Evolutionary conservation across 2,329 filamentous ascomycete species (phyloP).

Genomic region (Huntiella decipiens): DNA sequence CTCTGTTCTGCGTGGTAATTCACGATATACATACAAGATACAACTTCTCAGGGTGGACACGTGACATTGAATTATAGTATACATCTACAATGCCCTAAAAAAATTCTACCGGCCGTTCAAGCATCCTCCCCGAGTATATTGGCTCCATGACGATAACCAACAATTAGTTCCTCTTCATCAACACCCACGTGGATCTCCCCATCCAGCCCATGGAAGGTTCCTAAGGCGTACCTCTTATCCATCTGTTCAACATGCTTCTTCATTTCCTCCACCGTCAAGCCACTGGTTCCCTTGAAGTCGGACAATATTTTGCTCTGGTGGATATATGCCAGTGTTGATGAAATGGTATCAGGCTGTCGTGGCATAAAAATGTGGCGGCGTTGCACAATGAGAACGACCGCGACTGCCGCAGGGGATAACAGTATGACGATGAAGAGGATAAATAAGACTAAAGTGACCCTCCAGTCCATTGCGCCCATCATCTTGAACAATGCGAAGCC

Average conservation of each 20-base stretch:
- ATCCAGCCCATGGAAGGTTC: constrained; percentile 59
- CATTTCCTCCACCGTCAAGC: constrained; percentile 42
- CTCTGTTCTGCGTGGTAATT: no score
- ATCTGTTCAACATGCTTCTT: constrained; percentile 35
- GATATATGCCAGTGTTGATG: constrained; percentile 56
- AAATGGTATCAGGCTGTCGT: constrained; percentile 61
- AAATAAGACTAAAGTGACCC: constrained; percentile 16
- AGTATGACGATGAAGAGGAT: constrained; percentile 43
- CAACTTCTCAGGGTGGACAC: no score
- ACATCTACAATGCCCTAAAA: no score
- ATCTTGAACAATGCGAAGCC: constrained; percentile 47
- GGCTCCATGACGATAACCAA: constrained; percentile 43
- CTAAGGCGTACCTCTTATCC: constrained; percentile 52
- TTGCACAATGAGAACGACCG: constrained; percentile 38
- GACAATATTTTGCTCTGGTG: constrained; percentile 67
- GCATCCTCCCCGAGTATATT: no score
- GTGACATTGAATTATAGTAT: no score
- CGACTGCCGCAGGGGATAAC: constrained; percentile 40
- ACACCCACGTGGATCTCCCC: constrained; percentile 57
- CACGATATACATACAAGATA: constrained; percentile 14
- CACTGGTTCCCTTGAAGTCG: constrained; percentile 52
- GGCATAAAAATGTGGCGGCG: constrained; percentile 55
- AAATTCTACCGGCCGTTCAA: no score
- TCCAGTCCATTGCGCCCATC: constrained; percentile 23
- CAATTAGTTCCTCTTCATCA: constrained; percentile 54